These are phyloP conservation scores for Fusarium sp. DNA, from an alignment of 2,329 filamentous ascomycete species.

Conservation along the genomic window DNA sequence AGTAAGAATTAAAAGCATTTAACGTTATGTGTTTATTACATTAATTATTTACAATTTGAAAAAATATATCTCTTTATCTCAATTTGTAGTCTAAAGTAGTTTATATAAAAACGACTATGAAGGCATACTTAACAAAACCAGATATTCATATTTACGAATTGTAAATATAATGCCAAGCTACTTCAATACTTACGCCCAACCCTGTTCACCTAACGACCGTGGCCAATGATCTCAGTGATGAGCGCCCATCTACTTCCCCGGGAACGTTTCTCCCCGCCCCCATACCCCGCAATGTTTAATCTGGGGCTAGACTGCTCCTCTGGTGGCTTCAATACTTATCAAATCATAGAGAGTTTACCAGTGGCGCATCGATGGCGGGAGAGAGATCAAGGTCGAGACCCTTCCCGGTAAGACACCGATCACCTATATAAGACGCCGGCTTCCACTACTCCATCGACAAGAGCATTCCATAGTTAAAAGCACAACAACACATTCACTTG, in stretches of 20 bases:
- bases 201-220: background rate
- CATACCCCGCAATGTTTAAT: background rate
- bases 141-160: rapidly evolving
- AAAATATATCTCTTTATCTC: no score
- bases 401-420: background rate
- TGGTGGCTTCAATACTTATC: background rate
- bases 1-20: no score
- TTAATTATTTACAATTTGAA: no score
- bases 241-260: background rate
- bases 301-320: background rate
- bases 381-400: background rate
- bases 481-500: background rate
- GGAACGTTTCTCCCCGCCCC: background rate
- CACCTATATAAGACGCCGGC: background rate
- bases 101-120: no score
- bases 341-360: no score
- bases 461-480: rapidly evolving
- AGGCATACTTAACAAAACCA: no score
- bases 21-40: no score
- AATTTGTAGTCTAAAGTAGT: no score
- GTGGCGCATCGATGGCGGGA: no score
- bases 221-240: background rate
- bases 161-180: background rate
- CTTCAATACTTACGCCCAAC: background rate
- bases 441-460: background rate